Base-by-base conservation (phyloP, 257 asterid species). In the Ophiorrhiza pumila region DNA sequence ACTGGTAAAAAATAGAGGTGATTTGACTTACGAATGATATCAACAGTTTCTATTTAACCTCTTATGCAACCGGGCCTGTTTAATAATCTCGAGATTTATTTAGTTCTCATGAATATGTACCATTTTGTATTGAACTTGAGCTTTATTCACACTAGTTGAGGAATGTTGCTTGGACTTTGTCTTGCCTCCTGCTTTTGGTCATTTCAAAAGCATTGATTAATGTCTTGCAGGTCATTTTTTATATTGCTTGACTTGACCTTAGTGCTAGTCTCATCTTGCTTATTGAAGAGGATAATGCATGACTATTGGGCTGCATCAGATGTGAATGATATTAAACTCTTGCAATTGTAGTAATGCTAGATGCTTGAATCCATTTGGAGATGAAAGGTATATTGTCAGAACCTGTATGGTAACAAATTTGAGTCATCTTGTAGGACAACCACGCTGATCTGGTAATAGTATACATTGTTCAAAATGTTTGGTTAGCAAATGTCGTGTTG, bases 1-100 rank as follows among this genome's bases (percentile, higher is more conserved):
- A 84, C 95, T 34, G 96, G 97, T 75, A 91, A 86, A 78, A 89
- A 86, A 41, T 74, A 82, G 74, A 74, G 61, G 17, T 78, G 78
- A 29, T 32, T 6, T 43, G 34, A 45, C 14, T 35, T 52, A 31
- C 11, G 64, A 45, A 55, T 58, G 66, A 49, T 41, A 12, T 42
- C 42, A 52, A 32, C 49, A 29, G 25, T 50, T 47, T 75, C 29
- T 7, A 6, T 60, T 25, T 55, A 42, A 14, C 18, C 45, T 17
- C 35, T 39, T 25, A 2, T 34, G 29, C 23, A 55, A 55, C 1
- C 25, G 25, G 23, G 14, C 18, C 23, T 41, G 4, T 41, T 37
- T 7, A 70, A 70, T 56, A 70, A 70, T 32, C 66, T 29, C 4
- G 65, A 53, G 73, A 69, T 34, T 69, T 20, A 2, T 55, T 37